A percentile compares a stretch with the other conserved stretches of the same genome.
These are phyloP conservation scores for Penicillium egyptiacum DNA, from an alignment of 495 filamentous ascomycete genomes.

Conservation along the genomic window DNA sequence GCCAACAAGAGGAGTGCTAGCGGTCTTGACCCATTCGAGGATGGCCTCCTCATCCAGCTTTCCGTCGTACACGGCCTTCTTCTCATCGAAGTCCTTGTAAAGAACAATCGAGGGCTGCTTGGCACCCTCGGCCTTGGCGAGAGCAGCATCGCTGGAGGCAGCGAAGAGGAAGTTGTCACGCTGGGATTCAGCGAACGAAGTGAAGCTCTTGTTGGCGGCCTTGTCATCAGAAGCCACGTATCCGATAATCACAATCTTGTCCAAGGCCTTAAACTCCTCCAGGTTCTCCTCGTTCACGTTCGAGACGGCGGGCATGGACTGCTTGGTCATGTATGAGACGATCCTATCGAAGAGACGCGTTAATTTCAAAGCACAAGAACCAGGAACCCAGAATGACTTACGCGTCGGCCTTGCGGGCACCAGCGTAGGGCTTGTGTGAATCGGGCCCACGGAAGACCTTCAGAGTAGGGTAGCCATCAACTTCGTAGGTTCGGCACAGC, in stretches of 20 bases:
- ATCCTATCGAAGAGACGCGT: conserved; percentile 56
- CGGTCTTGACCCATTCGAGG: conserved; percentile 75
- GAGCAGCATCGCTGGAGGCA: conserved; percentile 71
- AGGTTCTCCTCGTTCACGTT: conserved; percentile 73
- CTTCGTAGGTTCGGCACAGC: conserved; percentile 83
- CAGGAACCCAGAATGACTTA: conserved; percentile 46
- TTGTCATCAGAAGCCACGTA: conserved; percentile 87
- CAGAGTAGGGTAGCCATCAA: conserved; percentile 96
- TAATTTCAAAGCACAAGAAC: conserved; percentile 18
- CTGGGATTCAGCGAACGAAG: conserved; percentile 73
- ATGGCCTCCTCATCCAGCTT: conserved; percentile 76
- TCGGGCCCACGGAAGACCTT: conserved; percentile 98
- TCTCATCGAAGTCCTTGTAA: conserved; percentile 98
- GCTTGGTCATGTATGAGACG: conserved; percentile 99
- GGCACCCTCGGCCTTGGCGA: conserved; percentile 89
- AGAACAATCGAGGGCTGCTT: conserved; percentile 84
- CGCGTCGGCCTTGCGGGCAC: conserved; percentile 87
- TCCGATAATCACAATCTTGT: conserved; percentile 92
- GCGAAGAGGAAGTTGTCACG: conserved; percentile 93
- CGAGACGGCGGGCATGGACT: conserved; percentile 91
- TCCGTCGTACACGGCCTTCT: conserved; percentile 80
- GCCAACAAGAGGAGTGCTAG: conserved; percentile 87
- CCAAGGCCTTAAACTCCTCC: conserved; percentile 94
- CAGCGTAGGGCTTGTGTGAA: conserved; percentile 76
- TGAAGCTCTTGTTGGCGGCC: conserved; percentile 77